A percentile compares a stretch with the other conserved stretches of the same genome.
These are phyloP conservation scores for Acorus calamus DNA, from an alignment of 106 monocot genomes.

Conservation along the genomic window DNA sequence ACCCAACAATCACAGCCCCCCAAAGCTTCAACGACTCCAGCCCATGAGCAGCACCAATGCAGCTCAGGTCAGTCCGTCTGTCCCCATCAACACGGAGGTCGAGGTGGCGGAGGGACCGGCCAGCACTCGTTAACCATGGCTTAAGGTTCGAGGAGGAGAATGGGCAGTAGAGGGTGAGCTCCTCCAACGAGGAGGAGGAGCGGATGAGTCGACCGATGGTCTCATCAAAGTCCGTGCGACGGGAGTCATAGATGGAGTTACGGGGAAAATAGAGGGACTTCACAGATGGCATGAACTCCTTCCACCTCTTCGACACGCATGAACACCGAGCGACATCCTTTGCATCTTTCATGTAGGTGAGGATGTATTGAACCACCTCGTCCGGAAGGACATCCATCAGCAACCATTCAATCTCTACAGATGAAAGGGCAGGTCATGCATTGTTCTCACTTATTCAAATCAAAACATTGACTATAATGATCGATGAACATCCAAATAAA, in stretches of 20 bases:
- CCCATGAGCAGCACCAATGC: slow-evolving; percentile 27
- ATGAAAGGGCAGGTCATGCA: no score
- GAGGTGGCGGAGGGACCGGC: slow-evolving; percentile 36
- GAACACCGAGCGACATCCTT: slow-evolving; percentile 57
- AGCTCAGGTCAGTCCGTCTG: slow-evolving; percentile 21
- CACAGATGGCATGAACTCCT: slow-evolving; percentile 47
- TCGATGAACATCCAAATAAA: no score
- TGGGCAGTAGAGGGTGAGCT: slow-evolving; percentile 82
- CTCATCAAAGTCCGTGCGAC: slow-evolving; percentile 21
- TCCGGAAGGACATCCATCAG: slow-evolving; percentile 24
- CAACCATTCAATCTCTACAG: no score
- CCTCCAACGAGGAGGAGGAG: slow-evolving; percentile 30
- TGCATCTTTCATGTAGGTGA: slow-evolving; percentile 62
- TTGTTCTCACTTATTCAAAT: no score
- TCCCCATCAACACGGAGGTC: slow-evolving; percentile 44
- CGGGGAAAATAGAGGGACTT: slow-evolving; percentile 83
- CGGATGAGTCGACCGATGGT: slow-evolving; percentile 50
- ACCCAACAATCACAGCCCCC: slow-evolving; percentile 46
- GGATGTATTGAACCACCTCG: slow-evolving; percentile 65
- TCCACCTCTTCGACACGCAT: slow-evolving; percentile 69
- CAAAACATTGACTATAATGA: no score
- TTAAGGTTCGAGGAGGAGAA: slow-evolving; percentile 42
- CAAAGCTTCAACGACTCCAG: slow-evolving; percentile 78
- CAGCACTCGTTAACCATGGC: slow-evolving; percentile 37
- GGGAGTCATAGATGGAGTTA: slow-evolving; percentile 34